Evolutionary conservation across 2,329 filamentous ascomycete genomes (phyloP).

Genomic region (Pseudogymnoascus sp.): DNA sequence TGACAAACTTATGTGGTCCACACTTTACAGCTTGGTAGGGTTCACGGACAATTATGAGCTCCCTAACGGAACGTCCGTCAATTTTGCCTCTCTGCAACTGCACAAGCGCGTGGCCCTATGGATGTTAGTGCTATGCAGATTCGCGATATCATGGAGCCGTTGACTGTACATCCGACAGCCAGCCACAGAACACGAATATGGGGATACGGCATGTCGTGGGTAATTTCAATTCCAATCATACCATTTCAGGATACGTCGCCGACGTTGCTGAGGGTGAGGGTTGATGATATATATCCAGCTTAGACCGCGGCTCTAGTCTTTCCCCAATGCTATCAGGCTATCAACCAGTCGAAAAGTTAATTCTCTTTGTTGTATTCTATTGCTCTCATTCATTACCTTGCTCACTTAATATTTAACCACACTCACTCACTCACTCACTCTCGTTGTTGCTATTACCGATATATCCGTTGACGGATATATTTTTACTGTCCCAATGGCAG

Average conservation of each 20-base stretch:
- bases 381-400: constrained; percentile 16
- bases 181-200: constrained; percentile 8
- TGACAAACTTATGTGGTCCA: constrained; percentile 9
- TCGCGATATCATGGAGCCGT: constrained; percentile 9
- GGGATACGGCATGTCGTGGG: constrained; percentile 1
- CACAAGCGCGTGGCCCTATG: constrained; percentile 4
- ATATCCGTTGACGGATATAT: constrained; percentile 5
- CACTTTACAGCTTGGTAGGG: constrained; percentile 25
- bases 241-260: constrained; percentile 7
- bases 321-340: background rate
- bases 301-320: background rate
- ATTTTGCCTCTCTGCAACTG: constrained; percentile 8
- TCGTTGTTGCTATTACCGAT: background rate
- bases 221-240: constrained; percentile 8
- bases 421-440: constrained; percentile 4
- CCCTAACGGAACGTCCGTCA: constrained; percentile 13
- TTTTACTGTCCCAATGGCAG: constrained; percentile 23
- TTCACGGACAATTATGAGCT: constrained; percentile 25
- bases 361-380: constrained; percentile 9
- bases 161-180: constrained; percentile 7
- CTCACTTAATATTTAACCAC: constrained; percentile 15
- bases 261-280: constrained; percentile 5
- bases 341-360: constrained; percentile 9
- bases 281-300: constrained; percentile 6
- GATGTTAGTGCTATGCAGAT: constrained; percentile 4